phyloP scores from a whole-genome alignment of 2,329 filamentous ascomycete species.

The Aspergillus unguis region DNA sequence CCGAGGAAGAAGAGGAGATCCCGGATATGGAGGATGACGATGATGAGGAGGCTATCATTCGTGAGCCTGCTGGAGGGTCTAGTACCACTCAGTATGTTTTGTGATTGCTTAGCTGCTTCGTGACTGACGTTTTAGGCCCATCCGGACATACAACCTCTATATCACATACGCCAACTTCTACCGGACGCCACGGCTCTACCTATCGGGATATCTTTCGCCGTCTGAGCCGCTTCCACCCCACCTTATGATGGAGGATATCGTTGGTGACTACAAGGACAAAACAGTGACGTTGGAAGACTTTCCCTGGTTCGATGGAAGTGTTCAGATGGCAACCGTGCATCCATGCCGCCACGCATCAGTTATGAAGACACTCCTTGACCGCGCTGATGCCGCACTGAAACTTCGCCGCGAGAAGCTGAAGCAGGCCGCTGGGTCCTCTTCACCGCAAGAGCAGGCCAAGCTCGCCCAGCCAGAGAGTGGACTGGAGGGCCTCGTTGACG shows the following conservation, averaged over 20 bases:
- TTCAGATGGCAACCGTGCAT: slow-evolving; percentile 96
- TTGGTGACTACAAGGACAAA: slow-evolving; percentile 96
- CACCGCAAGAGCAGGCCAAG: slow-evolving; percentile 23
- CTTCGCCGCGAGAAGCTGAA: slow-evolving; percentile 79
- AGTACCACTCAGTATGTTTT: slow-evolving; percentile 54
- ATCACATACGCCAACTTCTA: slow-evolving; percentile 98
- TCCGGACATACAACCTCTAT: slow-evolving; percentile 95
- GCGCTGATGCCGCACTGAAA: slow-evolving; percentile 89
- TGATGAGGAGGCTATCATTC: slow-evolving; percentile 93
- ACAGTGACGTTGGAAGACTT: slow-evolving; percentile 98
- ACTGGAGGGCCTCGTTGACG: slow-evolving; percentile 82
- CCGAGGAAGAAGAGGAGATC: slow-evolving; percentile 73
- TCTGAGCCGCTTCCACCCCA: slow-evolving; percentile 78
- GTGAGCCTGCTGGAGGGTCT: slow-evolving; percentile 57
- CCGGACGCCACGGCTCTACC: slow-evolving; percentile 88
- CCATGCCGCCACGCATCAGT: slow-evolving; percentile 96
- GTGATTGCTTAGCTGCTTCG: neutral
- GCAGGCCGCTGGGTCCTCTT: slow-evolving; percentile 55
- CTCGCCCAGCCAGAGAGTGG: slow-evolving; percentile 48
- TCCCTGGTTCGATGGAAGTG: slow-evolving; percentile 82
- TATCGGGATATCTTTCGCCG: slow-evolving; percentile 79
- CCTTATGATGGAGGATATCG: slow-evolving; percentile 94
- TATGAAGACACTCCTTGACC: slow-evolving; percentile 96
- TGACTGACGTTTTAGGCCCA: slow-evolving; percentile 54
- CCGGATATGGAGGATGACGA: slow-evolving; percentile 98